These are phyloP conservation scores for Nakazawaea pomicola DNA, from an alignment of 805 yeast genomes.

Conservation along the genomic window DNA sequence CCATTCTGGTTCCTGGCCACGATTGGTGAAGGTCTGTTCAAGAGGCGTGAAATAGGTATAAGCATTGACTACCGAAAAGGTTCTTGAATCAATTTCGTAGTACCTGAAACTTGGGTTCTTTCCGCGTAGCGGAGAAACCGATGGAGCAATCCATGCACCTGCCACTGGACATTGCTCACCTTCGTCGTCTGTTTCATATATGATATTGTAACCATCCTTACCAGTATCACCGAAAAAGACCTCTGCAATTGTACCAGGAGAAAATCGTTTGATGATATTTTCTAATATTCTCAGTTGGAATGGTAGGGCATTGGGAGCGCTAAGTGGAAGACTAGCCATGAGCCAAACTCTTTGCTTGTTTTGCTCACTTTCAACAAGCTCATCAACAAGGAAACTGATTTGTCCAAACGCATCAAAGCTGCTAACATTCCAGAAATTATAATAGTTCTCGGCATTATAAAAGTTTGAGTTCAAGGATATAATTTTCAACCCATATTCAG, in stretches of 20 bases:
- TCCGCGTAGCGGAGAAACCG: slow-evolving; percentile 33
- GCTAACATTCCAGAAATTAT: slow-evolving; percentile 26
- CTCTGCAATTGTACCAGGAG: slow-evolving; percentile 40
- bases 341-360: slow-evolving; percentile 63
- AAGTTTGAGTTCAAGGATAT: slow-evolving; percentile 38
- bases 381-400: slow-evolving; percentile 55
- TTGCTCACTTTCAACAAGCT: slow-evolving; percentile 54
- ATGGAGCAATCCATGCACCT: slow-evolving; percentile 40
- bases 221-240: slow-evolving; percentile 40
- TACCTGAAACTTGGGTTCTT: slow-evolving; percentile 40
- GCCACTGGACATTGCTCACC: slow-evolving; percentile 23
- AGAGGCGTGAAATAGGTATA: slow-evolving; percentile 34
- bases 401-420: slow-evolving; percentile 44
- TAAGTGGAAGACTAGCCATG: slow-evolving; percentile 5
- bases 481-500: slow-evolving; percentile 33
- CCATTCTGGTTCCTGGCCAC: slow-evolving; percentile 38
- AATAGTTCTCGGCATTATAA: slow-evolving; percentile 25
- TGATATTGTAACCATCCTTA: slow-evolving; percentile 33
- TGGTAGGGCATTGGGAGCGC: slow-evolving; percentile 23
- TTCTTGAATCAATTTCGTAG: slow-evolving; percentile 36
- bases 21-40: slow-evolving; percentile 33
- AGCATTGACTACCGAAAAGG: slow-evolving; percentile 35
- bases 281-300: slow-evolving; percentile 27
- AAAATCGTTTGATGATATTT: slow-evolving; percentile 36
- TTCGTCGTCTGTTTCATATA: slow-evolving; percentile 19